phyloP scores from a whole-genome alignment of 2,329 filamentous ascomycete genomes.

The Curvularia verruculosa region DNA sequence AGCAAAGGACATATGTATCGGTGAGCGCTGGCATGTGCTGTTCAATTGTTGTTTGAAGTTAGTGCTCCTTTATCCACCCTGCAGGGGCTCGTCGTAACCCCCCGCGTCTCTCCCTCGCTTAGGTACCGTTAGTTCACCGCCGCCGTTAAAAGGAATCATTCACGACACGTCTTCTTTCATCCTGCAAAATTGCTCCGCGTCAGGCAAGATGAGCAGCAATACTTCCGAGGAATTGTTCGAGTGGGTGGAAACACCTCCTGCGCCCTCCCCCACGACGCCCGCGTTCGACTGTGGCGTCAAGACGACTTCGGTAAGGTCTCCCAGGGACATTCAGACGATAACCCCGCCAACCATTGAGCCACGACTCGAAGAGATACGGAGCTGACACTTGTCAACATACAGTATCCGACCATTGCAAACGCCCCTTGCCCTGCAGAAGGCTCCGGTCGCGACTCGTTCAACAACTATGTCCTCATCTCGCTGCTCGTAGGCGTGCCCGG shows the following conservation, averaged over 20 bases:
- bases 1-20: too few relatives aligned
- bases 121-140: conserved; percentile 28
- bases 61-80: too few relatives aligned
- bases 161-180: conserved; percentile 32
- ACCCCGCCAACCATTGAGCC: conserved; percentile 42
- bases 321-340: conserved; percentile 18
- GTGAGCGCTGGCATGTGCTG: too few relatives aligned
- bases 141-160: conserved; percentile 38
- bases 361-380: conserved; percentile 21
- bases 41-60: too few relatives aligned
- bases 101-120: conserved; percentile 28
- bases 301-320: conserved; percentile 62
- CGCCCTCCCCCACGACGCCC: conserved; percentile 58
- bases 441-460: conserved; percentile 83
- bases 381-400: conserved; percentile 34
- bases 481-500: conserved; percentile 73
- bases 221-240: conserved; percentile 64
- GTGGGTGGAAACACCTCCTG: conserved; percentile 69
- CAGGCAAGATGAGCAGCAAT: conserved; percentile 45
- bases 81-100: conserved; percentile 20
- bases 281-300: conserved; percentile 65
- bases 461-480: conserved; percentile 75
- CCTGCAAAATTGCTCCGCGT: conserved; percentile 41
- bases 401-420: conserved; percentile 93
- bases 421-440: conserved; percentile 90